Conservation (phyloP, 106 monocot genomes). For the Iris macrosiphon region DNA sequence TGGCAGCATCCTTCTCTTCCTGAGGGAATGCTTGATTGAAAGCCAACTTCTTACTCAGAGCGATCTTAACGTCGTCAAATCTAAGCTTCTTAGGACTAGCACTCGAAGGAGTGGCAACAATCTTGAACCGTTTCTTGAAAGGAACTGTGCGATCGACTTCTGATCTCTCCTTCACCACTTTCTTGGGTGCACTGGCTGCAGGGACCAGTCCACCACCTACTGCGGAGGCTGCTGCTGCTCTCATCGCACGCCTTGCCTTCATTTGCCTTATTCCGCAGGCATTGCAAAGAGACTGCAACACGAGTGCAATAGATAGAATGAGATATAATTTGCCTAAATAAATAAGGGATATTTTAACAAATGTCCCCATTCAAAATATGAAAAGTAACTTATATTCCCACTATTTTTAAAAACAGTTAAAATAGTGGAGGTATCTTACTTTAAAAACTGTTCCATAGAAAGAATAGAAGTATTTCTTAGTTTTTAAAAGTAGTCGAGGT, state of each 20-base stretch:
- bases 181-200: not conserved
- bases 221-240: conserved; percentile 11
- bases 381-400: no score
- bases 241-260: conserved; percentile 37
- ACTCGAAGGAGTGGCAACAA: not conserved
- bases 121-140: conserved; percentile 92
- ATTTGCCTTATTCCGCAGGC: conserved; percentile 63
- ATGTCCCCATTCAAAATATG: no score
- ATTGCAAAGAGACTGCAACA: conserved; percentile 50
- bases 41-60: conserved; percentile 31
- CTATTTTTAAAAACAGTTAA: no score
- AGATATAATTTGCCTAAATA: no score
- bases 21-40: conserved; percentile 51
- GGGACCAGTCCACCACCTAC: conserved; percentile 2
- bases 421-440: no score
- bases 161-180: conserved; percentile 17
- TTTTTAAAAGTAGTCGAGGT: no score
- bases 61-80: conserved; percentile 35
- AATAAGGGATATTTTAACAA: not conserved
- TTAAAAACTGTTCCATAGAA: no score
- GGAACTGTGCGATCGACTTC: conserved; percentile 30
- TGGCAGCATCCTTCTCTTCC: conserved; percentile 85
- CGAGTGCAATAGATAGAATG: not conserved
- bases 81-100: conserved; percentile 12
- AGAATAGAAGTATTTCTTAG: no score